Evolutionary conservation across 2,329 filamentous ascomycete species (phyloP), one percentile per base, ranked within the genome.

Genomic region (Leptographium lundbergii): DNA sequence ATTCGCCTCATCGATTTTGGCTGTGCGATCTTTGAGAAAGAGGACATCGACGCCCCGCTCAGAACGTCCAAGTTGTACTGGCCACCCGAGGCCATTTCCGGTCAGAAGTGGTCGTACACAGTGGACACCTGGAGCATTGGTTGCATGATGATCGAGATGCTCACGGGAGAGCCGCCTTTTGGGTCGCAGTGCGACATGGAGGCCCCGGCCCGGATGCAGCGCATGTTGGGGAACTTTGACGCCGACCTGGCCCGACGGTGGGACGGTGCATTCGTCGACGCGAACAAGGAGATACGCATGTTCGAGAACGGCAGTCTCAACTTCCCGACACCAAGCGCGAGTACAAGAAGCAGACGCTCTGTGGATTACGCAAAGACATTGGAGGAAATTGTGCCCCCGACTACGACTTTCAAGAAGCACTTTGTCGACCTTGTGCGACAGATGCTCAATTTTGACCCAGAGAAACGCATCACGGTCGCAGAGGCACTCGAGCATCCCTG

Each of bases 121-220:
- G 96, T 97, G 71, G 92, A 97, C 69, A 97, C 97, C 70, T 97
- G 92, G 92, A 95, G 89, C 11, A 92, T 92, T 6, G 92, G 92
- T 58, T 97, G 94, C 72, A 97, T 97, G 77, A 97, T 97, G 91
- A 92, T 94, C 10, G 92, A 97, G 74, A 96, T 97, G 91, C 96
- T 94, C 73, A 96, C 92, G 0, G 92, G 92, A 3, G 82, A 92
- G 24, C 92, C 13, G 4, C 2, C 34, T 13, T 54, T 54, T 10
- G 5, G n/a, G 4, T 1, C 2, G 6, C 3, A 1, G 1, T 5
- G 25, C 4, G 19, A 2, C 4, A 10, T 24, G n/a, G 32, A 54
- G 32, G n/a, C 5, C n/a, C 10, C 39, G 52, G 52, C 32, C 32
- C n/a, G n/a, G 32, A 54, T 39, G 32, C 3, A 54, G 34, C 2